Base-by-base conservation (phyloP, 108 stramenopile genomes). In the Nitzschia sp. region DNA sequence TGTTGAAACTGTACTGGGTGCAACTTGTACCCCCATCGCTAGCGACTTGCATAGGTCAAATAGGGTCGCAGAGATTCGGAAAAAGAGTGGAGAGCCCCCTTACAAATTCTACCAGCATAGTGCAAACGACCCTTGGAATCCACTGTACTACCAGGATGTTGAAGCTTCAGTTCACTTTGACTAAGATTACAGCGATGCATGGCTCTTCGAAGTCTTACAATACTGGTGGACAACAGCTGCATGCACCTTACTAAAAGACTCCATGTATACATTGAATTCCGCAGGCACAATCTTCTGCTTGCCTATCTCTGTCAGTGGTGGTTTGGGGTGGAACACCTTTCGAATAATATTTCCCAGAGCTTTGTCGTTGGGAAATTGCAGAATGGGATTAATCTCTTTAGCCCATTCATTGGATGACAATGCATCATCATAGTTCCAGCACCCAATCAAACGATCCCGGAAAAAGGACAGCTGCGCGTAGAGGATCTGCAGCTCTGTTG, bases 361-460 rank as follows among this genome's bases (percentile, higher is more conserved):
- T 1, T 13, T 25, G 21, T 19, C 23, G 2, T 53, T 25, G 13
- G 21, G 23, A 53, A 53, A 53, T 25, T 26, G 1, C 2, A 53
- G 2, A 1, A 53, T 53, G 15, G 53, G 53, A 15, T 53, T 26
- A 15, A 53, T 2, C 26, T 53, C 53, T 53, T 53, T 13, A 19
- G 23, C 23, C 53, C 53, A 53, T 21, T 53, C 23, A 23, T 53
- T 19, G 13, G 26, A 2, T 1, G 2, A 5, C 23, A 25, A 25
- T 1, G 6, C 53, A 13, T 33, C 31, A 2, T 59, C 58, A 59
- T 59, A 59, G 15, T 59, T 32, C 58, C 58, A 59, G 31, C 58
- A 59, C 2, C 29, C 58, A 1, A 33, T 32, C 35, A 59, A 11
- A n/a, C 31, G 21, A 34, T 30, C 3, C 2, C 15, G 58, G 21